Evolutionary conservation across 768 basidiomycete genomes (phyloP).

Genomic region (Pulveroboletus ravenelii): DNA sequence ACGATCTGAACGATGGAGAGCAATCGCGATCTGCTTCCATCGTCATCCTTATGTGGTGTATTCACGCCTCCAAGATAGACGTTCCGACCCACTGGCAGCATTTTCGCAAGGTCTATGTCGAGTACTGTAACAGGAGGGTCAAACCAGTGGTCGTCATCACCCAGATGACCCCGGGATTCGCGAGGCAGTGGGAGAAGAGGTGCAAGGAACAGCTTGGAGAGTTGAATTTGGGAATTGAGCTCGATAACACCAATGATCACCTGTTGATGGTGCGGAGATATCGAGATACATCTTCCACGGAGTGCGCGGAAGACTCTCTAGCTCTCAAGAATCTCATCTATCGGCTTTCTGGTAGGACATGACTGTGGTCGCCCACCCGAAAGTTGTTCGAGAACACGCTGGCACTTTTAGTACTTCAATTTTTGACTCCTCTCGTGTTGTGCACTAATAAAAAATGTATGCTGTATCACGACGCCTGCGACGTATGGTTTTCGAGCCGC

Average conservation of each 20-base stretch:
- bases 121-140: constrained; percentile 23
- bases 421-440: neutral
- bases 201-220: constrained; percentile 14
- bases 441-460: neutral
- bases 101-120: constrained; percentile 24
- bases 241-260: neutral
- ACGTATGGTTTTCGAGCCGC: neutral
- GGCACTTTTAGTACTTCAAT: neutral
- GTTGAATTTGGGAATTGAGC: constrained; percentile 7
- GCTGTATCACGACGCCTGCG: neutral
- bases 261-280: constrained; percentile 17
- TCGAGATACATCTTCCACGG: constrained; percentile 10
- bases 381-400: neutral
- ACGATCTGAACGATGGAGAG: constrained; percentile 7
- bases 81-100: constrained; percentile 24
- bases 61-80: constrained; percentile 27
- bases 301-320: constrained; percentile 17
- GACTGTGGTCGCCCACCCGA: neutral
- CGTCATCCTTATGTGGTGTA: constrained; percentile 27
- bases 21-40: constrained; percentile 1
- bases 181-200: constrained; percentile 15
- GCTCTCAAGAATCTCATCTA: constrained; percentile 17
- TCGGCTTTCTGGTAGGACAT: constrained; percentile 10
- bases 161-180: constrained; percentile 18
- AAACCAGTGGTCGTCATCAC: constrained; percentile 25